phyloP scores from a whole-genome alignment of 2,329 filamentous ascomycete species.

The Fusarium ambrosium region DNA sequence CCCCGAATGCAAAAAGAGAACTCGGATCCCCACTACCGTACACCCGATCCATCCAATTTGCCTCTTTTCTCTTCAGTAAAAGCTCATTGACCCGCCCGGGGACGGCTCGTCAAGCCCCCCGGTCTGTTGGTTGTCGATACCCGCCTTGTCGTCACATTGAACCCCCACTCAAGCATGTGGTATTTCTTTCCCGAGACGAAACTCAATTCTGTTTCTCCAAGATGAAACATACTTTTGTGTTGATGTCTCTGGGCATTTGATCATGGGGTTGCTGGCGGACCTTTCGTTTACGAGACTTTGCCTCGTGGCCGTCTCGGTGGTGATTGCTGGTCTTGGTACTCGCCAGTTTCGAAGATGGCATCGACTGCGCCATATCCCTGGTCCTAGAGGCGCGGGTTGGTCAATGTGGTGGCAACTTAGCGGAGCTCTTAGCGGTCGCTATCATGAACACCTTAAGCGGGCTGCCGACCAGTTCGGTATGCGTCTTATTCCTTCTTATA shows the following conservation, averaged over 20 bases:
- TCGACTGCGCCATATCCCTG: constrained; percentile 48
- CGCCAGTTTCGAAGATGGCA: constrained; percentile 42
- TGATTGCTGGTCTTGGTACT: neutral
- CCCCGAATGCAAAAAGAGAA: neutral
- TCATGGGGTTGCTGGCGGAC: constrained; percentile 29
- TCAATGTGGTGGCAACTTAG: constrained; percentile 49
- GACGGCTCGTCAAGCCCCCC: neutral
- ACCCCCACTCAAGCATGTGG: neutral
- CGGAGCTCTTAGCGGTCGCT: constrained; percentile 45
- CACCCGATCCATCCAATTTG: neutral
- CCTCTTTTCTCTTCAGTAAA: neutral
- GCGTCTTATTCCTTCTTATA: neutral
- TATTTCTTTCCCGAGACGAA: neutral
- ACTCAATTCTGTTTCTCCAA: neutral
- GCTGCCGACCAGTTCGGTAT: constrained; percentile 46
- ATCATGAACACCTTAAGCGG: constrained; percentile 45
- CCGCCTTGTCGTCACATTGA: neutral
- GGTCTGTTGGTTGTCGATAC: neutral
- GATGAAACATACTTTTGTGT: neutral
- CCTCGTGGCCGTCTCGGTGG: neutral
- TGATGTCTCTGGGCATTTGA: neutral
- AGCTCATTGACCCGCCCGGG: neutral
- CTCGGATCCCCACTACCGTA: neutral
- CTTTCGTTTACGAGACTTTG: constrained; percentile 6
- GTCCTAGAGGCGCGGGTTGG: constrained; percentile 44